Conservation (phyloP, 2,329 filamentous ascomycete species). For the Periglandula ipomoeae region DNA sequence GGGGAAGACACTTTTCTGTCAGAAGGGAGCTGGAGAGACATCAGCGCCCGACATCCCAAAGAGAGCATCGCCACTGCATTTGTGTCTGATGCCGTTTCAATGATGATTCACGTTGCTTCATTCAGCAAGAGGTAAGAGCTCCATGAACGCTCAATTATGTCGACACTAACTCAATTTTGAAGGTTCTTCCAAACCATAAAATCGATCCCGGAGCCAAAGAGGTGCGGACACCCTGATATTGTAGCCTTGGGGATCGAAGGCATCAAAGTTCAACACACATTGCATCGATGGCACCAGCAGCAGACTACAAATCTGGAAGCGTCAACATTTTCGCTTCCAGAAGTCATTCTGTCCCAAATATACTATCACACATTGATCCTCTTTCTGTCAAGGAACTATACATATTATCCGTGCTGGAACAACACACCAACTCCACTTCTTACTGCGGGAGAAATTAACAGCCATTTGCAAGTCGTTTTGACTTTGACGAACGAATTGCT, state of each 20-base stretch:
- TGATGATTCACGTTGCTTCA: conserved; percentile 11
- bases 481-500: too few relatives aligned
- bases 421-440: too few relatives aligned
- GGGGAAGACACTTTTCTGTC: conserved; percentile 15
- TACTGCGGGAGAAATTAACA: too few relatives aligned
- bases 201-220: not conserved
- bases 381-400: too few relatives aligned
- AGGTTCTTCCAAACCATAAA: conserved; percentile 16
- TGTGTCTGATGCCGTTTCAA: not conserved
- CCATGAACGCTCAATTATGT: not conserved
- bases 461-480: too few relatives aligned
- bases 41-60: not conserved
- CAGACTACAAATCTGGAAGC: not conserved
- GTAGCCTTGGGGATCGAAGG: conserved; percentile 8
- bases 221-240: conserved; percentile 3
- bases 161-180: too few relatives aligned
- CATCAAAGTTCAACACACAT: not conserved
- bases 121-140: conserved; percentile 16
- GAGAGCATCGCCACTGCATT: not conserved
- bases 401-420: too few relatives aligned
- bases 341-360: too few relatives aligned
- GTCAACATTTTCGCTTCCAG: not conserved
- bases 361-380: too few relatives aligned
- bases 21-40: not conserved
- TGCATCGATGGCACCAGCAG: not conserved